phyloP scores from a whole-genome alignment of 208 protist genomes.

The Borovskyia barvae region DNA sequence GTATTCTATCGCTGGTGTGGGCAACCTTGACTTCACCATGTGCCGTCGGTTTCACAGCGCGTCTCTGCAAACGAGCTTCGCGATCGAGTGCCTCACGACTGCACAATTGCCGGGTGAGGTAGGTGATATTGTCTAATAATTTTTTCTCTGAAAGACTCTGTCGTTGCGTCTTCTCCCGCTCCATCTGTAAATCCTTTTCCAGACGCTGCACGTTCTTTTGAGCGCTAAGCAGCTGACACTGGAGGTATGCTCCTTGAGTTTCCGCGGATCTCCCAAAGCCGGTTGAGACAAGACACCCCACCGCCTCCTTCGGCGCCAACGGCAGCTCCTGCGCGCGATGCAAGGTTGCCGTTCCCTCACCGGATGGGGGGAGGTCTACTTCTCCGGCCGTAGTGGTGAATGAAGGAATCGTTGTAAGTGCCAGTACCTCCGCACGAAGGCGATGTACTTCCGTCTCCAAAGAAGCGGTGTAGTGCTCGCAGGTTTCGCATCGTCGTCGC shows the following conservation, averaged over 20 bases:
- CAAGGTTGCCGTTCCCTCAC: too few relatives aligned
- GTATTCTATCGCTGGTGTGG: too few relatives aligned
- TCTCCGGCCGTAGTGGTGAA: too few relatives aligned
- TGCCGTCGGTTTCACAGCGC: slow-evolving; percentile 15
- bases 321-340: neutral
- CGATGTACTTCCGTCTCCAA: slow-evolving; percentile 32
- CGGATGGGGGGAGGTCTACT: too few relatives aligned
- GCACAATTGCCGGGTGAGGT: slow-evolving; percentile 41
- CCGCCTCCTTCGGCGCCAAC: neutral
- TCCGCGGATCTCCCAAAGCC: neutral
- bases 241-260: slow-evolving; percentile 6
- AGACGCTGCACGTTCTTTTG: slow-evolving; percentile 20
- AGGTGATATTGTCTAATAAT: slow-evolving; percentile 41
- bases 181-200: slow-evolving; percentile 25
- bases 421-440: slow-evolving; percentile 3
- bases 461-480: slow-evolving; percentile 4
- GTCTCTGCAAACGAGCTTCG: slow-evolving; percentile 24
- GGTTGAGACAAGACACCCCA: neutral
- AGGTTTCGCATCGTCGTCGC: slow-evolving; percentile 1
- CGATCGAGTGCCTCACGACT: slow-evolving; percentile 32
- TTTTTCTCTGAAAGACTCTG: slow-evolving; percentile 35
- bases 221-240: slow-evolving; percentile 8
- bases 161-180: slow-evolving; percentile 34
- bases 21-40: too few relatives aligned
- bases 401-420: too few relatives aligned